Percentiles rank a stretch among this genome's conserved stretches.
Evolutionary conservation across 192 early-diverging fungal species (phyloP).

Genomic region (Coemansia sp.): DNA sequence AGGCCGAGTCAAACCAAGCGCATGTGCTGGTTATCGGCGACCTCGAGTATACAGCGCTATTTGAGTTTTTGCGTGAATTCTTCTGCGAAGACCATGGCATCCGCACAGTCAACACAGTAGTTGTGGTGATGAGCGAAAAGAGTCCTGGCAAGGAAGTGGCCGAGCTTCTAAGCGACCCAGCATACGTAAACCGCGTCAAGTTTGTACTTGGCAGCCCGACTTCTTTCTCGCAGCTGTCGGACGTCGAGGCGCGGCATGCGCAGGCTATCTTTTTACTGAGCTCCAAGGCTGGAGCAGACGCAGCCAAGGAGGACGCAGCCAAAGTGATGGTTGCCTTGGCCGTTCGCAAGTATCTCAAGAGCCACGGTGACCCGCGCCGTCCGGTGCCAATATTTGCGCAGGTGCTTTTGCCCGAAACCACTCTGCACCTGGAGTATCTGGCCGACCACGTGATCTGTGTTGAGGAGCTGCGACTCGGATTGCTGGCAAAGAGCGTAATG

Average conservation of each 20-base stretch:
- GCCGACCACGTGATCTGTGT: slow-evolving; percentile 71
- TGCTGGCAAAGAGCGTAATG: slow-evolving; percentile 67
- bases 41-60: slow-evolving; percentile 57
- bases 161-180: slow-evolving; percentile 62
- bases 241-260: slow-evolving; percentile 53
- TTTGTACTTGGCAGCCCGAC: slow-evolving; percentile 70
- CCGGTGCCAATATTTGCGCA: slow-evolving; percentile 57
- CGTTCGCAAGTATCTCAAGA: slow-evolving; percentile 62
- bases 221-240: slow-evolving; percentile 56
- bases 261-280: slow-evolving; percentile 64
- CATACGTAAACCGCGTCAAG: slow-evolving; percentile 64
- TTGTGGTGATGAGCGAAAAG: slow-evolving; percentile 64
- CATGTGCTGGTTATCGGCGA: slow-evolving; percentile 70
- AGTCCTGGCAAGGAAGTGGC: slow-evolving; percentile 57
- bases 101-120: slow-evolving; percentile 60
- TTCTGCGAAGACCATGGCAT: slow-evolving; percentile 77
- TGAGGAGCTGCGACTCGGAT: slow-evolving; percentile 68
- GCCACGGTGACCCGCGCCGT: slow-evolving; percentile 7
- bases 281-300: slow-evolving; percentile 48
- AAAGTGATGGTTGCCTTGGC: slow-evolving; percentile 70
- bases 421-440: slow-evolving; percentile 66
- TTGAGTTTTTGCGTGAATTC: slow-evolving; percentile 75
- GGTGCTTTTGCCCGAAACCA: slow-evolving; percentile 67
- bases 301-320: slow-evolving; percentile 63
- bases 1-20: slow-evolving; percentile 46